These are phyloP conservation scores for Exobasidium cylindrosporum DNA, from an alignment of 1,284 basidiomycete species.

Conservation along the genomic window DNA sequence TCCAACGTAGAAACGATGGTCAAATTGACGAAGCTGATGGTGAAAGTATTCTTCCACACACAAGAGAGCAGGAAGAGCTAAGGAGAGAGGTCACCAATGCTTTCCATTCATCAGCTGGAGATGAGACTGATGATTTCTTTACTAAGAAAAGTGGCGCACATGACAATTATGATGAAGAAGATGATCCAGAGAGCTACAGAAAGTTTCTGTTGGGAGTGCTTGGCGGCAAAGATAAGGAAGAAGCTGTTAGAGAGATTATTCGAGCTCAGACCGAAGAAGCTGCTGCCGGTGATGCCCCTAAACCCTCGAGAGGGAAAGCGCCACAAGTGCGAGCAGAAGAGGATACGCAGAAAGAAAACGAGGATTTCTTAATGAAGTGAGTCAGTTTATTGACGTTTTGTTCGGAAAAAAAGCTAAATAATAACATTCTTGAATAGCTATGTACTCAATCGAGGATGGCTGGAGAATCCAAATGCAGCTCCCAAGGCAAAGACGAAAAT, in stretches of 20 bases:
- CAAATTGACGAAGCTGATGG: constrained; percentile 9
- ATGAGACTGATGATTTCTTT: constrained; percentile 65
- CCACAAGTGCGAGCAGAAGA: constrained; percentile 54
- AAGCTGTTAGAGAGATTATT: constrained; percentile 32
- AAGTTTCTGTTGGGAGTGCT: constrained; percentile 77
- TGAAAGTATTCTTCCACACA: constrained; percentile 63
- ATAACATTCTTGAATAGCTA: constrained; percentile 28
- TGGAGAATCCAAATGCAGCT: constrained; percentile 36
- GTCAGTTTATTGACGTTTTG: constrained; percentile 41
- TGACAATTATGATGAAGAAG: constrained; percentile 70
- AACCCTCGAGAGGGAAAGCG: constrained; percentile 30
- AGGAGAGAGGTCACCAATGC: constrained; percentile 79
- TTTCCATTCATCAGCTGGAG: constrained; percentile 62
- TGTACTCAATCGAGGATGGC: constrained; percentile 53
- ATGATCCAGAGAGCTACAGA: constrained; percentile 76
- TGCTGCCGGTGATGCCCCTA: constrained; percentile 12
- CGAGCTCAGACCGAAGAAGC: constrained; percentile 21
- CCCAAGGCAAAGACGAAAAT: constrained; percentile 17
- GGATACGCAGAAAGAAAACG: constrained; percentile 61
- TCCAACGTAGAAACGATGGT: constrained; percentile 11
- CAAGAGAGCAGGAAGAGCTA: constrained; percentile 72
- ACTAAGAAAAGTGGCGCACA: constrained; percentile 63
- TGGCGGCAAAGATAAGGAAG: constrained; percentile 66
- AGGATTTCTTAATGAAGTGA: constrained; percentile 86
- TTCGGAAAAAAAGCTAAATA: not conserved